Conservation (phyloP, 2,329 filamentous ascomycete species). For the Rhynchosporium graminicola region DNA sequence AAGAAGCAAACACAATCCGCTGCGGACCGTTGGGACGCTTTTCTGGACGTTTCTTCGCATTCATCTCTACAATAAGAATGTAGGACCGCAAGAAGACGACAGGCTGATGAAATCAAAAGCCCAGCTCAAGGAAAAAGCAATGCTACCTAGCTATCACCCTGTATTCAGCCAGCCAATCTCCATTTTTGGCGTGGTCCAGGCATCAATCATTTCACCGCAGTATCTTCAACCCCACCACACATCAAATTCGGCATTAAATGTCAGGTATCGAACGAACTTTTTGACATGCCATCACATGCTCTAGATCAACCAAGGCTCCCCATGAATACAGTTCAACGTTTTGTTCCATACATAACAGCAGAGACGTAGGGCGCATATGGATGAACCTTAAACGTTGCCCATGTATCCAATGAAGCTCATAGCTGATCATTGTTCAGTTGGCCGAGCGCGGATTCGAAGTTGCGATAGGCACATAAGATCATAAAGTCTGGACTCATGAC, state of each 20-base stretch:
- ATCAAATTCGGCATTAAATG: conserved; percentile 9
- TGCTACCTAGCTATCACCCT: too few relatives aligned
- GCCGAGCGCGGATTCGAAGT: neutral
- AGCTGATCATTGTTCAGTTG: neutral
- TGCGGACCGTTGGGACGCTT: neutral
- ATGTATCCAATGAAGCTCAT: neutral
- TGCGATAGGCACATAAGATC: conserved; percentile 6
- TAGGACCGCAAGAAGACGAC: too few relatives aligned
- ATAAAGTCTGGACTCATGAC: neutral
- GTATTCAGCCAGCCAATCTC: too few relatives aligned
- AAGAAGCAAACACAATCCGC: conserved; percentile 1
- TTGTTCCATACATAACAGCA: neutral
- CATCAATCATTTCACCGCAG: too few relatives aligned
- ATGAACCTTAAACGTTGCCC: conserved; percentile 2
- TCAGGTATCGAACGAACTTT: neutral
- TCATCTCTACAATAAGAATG: neutral
- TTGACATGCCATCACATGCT: neutral
- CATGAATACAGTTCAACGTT: neutral
- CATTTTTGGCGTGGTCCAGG: too few relatives aligned
- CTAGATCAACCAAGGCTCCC: neutral
- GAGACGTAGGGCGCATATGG: neutral
- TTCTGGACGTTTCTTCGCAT: conserved; percentile 6
- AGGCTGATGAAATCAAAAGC: too few relatives aligned
- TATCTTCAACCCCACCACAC: conserved; percentile 9
- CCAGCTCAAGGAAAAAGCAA: too few relatives aligned